These are phyloP conservation scores for Mollisiaceae sp. DNA, from an alignment of 2,329 filamentous ascomycete genomes.

Conservation along the genomic window DNA sequence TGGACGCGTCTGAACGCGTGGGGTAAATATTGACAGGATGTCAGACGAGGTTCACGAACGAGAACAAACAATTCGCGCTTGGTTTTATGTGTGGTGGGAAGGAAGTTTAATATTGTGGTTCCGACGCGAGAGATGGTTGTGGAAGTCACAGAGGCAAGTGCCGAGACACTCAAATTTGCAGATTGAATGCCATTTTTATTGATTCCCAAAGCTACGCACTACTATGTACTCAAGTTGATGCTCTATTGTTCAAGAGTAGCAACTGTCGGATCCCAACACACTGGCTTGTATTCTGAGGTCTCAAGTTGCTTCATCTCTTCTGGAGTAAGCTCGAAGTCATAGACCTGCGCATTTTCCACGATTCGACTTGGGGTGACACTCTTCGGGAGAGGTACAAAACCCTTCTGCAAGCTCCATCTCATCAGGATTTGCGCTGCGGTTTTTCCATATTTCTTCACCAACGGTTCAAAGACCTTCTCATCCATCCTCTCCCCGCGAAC, in stretches of 20 bases:
- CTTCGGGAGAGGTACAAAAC: constrained; percentile 74
- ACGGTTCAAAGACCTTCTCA: constrained; percentile 65
- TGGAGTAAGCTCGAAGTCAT: constrained; percentile 59
- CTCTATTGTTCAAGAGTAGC: constrained; percentile 49
- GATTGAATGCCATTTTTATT: neutral
- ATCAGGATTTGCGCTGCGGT: constrained; percentile 78
- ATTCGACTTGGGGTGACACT: constrained; percentile 72
- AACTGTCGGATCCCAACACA: constrained; percentile 61
- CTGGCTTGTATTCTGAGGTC: constrained; percentile 58
- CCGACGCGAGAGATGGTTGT: neutral
- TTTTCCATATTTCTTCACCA: constrained; percentile 76
- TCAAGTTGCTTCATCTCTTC: constrained; percentile 57
- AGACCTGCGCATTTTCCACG: constrained; percentile 63
- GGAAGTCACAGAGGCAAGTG: neutral
- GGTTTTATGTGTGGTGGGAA: neutral
- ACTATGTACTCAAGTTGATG: neutral
- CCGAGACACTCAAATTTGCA: neutral
- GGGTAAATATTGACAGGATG: constrained; percentile 27
- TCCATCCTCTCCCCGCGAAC: constrained; percentile 72
- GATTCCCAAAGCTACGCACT: neutral
- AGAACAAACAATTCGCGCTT: neutral
- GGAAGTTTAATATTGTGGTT: neutral
- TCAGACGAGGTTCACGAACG: neutral
- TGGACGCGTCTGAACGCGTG: constrained; percentile 18
- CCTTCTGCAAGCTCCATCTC: constrained; percentile 83